Evolutionary conservation across 2,329 filamentous ascomycete species (phyloP).

Genomic region (Fusarium tupiense): DNA sequence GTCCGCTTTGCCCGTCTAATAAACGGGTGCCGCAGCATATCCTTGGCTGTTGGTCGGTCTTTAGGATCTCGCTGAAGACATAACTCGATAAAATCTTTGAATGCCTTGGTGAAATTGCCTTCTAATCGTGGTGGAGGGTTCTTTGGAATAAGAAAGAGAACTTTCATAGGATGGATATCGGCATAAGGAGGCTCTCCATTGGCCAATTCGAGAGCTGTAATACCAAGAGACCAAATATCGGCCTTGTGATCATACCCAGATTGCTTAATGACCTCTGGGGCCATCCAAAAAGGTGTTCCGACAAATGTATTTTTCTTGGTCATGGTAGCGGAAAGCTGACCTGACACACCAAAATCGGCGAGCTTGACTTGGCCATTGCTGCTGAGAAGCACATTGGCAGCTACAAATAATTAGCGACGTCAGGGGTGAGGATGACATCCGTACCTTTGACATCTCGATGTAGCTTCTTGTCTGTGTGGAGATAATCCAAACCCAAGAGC

Average conservation of each 20-base stretch:
- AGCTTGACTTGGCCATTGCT: constrained; percentile 96
- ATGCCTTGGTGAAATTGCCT: constrained; percentile 82
- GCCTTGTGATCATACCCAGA: constrained; percentile 98
- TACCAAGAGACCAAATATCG: constrained; percentile 96
- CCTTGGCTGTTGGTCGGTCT: constrained; percentile 86
- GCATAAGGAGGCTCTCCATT: constrained; percentile 94
- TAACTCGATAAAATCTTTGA: constrained; percentile 85
- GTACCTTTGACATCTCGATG: constrained; percentile 95
- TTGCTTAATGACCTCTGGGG: constrained; percentile 97
- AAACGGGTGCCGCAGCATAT: constrained; percentile 89
- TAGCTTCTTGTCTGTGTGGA: constrained; percentile 94
- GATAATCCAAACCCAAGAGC: constrained; percentile 88
- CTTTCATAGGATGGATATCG: constrained; percentile 98
- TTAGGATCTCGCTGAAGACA: constrained; percentile 90
- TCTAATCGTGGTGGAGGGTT: constrained; percentile 86
- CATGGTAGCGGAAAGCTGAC: constrained; percentile 96
- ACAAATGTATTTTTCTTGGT: constrained; percentile 99
- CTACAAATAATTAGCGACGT: constrained; percentile 54
- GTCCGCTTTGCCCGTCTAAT: constrained; percentile 93
- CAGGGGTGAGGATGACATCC: constrained; percentile 10
- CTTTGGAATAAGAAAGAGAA: constrained; percentile 95
- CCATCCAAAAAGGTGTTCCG: constrained; percentile 99
- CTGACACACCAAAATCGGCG: constrained; percentile 96
- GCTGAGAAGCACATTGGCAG: constrained; percentile 90
- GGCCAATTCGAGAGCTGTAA: constrained; percentile 91